Evolutionary conservation across 1,284 basidiomycete genomes (phyloP), one percentile per base, ranked within the genome.

Genomic region (Boletus subluridellus): DNA sequence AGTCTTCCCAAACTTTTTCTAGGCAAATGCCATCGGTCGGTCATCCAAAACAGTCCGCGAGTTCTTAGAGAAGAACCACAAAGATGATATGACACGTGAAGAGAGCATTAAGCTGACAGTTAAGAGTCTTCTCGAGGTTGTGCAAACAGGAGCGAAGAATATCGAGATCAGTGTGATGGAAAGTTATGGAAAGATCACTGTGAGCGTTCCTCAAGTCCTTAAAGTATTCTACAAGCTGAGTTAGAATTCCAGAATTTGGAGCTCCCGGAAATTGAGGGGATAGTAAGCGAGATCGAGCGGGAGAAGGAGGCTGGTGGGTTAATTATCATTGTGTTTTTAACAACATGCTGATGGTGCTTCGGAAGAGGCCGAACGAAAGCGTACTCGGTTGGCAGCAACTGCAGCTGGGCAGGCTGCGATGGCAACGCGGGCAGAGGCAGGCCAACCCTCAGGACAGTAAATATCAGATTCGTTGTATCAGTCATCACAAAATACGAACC

Each of bases 101-200:
- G 93, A 95, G 60, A 87, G 91, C 51, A 92, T 99, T 77, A 98
- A 98, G 75, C 80, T 99, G 42, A 93, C 97, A 0, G 86, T 99
- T 67, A 99, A 98, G 81, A 94, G 91, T 72, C 78, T 99, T 69
- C 80, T 99, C 30, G 97, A 99, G 73, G 96, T 99, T 32, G 97
- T 99, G 2, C 97, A 99, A 78, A 98, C 97, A 1, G 97, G 97
- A 28, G 97, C 97, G 4, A 99, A 99, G 82, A 99, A 98, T 75
- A 98, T 98, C 64, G 95, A 98, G 73, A 93, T 98, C 65, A 95
- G 90, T 64, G 91, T 98, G 50, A 95, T 98, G 92, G 94, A 96
- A 74, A 85, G 87, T 60, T 96, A 93, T 72, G 92, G 92, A 60
- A 90, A 94, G 74, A 85, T 95, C 56, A 91, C 92, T 54, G 94